Evolutionary conservation across 495 filamentous ascomycete species (phyloP), one percentile per base, ranked within the genome.

Genomic region (Aspergillus kassunensis): DNA sequence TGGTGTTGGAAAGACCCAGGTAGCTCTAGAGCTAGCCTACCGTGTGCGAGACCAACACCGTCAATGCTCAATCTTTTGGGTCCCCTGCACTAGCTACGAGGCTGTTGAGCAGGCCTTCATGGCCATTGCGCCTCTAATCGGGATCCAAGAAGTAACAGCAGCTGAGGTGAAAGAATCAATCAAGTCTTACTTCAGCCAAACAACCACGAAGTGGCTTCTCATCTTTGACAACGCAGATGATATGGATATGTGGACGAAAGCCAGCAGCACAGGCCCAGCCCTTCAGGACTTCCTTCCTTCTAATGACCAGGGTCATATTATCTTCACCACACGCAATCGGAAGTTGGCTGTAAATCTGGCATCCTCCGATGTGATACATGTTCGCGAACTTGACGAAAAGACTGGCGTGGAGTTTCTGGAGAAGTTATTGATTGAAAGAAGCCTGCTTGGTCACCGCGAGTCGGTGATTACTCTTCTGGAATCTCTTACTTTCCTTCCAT

Each of bases 1-100:
- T 9, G 73, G 73, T 0, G 67, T 73, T 6, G 71, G 72, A 33
- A 76, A 73, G 45, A 73, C 71, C 16, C 68, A 76, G 43, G 51
- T 76, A 41, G 73, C 68, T 13, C 58, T 73, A 34, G 65, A 65
- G 34, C 69, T 69, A 48, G 66, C 68, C 4, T 50, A 50, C 18
- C 53, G 55, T 34, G 50, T 64, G 11, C 58, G 65, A 23, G 57
- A 62, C 55, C 2, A 56, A 19, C 31, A 61, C 34, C 69, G 61
- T 19, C 63, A 31, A 10, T 24, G 37, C 23, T 23, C 47, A 2
- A 27, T 50, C 9, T 37, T 50, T 31, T 50, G 47, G 47, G 21
- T 50, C 4, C 35, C 47, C 15, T 50, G 34, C 23, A 50, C 24
- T 9, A 50, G 15, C 25, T 18, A 3, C 1, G 47, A 50, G 18